These are phyloP conservation scores for Edaphochlamys debaryana DNA, from an alignment of 139 green algal genomes.

Conservation along the genomic window DNA sequence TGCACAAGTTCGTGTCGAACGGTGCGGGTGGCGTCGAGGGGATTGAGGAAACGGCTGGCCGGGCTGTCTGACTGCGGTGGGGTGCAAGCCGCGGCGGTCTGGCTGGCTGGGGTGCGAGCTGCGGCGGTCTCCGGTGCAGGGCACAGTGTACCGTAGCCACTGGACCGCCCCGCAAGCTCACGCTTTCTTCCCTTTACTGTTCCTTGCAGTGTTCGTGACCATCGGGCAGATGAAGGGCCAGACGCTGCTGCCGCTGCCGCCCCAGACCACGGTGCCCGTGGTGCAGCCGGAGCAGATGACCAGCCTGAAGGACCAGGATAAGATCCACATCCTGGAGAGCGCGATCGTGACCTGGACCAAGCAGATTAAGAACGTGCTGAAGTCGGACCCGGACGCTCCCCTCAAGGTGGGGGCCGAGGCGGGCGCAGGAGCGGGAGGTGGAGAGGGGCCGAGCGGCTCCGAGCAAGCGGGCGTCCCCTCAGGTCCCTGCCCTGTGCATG, in stretches of 20 bases:
- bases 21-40: conserved; percentile 44
- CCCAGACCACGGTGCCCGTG: conserved; percentile 48
- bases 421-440: no score
- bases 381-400: conserved; percentile 74
- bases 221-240: conserved; percentile 88
- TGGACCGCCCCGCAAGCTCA: no score
- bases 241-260: conserved; percentile 88
- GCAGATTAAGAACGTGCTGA: conserved; percentile 94
- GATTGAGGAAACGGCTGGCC: background rate
- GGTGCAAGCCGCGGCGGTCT: no score
- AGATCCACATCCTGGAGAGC: conserved; percentile 89
- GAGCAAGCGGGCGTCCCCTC: no score
- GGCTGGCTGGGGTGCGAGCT: no score
- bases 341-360: conserved; percentile 88
- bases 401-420: conserved; percentile 45
- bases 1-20: conserved; percentile 90
- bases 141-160: no score
- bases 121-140: no score
- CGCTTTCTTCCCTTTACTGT: no score
- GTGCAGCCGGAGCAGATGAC: conserved; percentile 46
- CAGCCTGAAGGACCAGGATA: conserved; percentile 78
- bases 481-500: no score
- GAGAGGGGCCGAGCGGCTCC: no score
- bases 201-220: conserved; percentile 79
- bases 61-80: no score